Evolutionary conservation across 768 basidiomycete genomes (phyloP).

Genomic region (Pseudohyphozyma bogoriensis): DNA sequence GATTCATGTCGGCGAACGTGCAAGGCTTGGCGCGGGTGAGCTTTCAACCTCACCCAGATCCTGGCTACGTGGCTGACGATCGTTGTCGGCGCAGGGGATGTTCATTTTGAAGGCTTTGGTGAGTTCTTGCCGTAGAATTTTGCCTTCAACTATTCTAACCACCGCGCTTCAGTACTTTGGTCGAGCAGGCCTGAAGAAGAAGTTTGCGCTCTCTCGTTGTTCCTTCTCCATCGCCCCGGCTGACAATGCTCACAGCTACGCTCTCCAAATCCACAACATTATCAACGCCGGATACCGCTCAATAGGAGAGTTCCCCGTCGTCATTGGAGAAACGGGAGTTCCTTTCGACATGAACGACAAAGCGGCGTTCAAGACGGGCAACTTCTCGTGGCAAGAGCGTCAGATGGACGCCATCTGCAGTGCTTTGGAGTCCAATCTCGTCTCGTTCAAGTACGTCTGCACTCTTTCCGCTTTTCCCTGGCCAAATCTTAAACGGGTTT

Average conservation of each 20-base stretch:
- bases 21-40: slow-evolving; percentile 78
- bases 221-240: background rate
- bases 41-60: background rate
- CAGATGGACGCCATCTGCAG: slow-evolving; percentile 95
- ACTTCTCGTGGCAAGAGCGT: slow-evolving; percentile 69
- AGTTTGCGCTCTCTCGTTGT: slow-evolving; percentile 3
- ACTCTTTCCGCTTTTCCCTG: background rate
- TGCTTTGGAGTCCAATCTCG: slow-evolving; percentile 61
- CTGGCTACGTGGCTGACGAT: background rate
- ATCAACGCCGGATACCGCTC: slow-evolving; percentile 57
- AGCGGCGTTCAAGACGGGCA: slow-evolving; percentile 58
- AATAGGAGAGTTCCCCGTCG: slow-evolving; percentile 69
- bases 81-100: slow-evolving; percentile 8
- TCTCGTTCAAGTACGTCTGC: slow-evolving; percentile 57
- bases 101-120: slow-evolving; percentile 25
- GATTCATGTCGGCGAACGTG: slow-evolving; percentile 80
- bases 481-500: background rate
- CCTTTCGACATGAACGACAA: slow-evolving; percentile 91
- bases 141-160: background rate
- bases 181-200: slow-evolving; percentile 18
- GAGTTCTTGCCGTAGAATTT: background rate
- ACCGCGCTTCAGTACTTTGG: slow-evolving; percentile 31
- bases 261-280: slow-evolving; percentile 68
- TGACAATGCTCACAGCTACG: slow-evolving; percentile 41
- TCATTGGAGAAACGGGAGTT: slow-evolving; percentile 87